Base-by-base conservation (phyloP, 768 basidiomycete species). In the Russula foetens region DNA sequence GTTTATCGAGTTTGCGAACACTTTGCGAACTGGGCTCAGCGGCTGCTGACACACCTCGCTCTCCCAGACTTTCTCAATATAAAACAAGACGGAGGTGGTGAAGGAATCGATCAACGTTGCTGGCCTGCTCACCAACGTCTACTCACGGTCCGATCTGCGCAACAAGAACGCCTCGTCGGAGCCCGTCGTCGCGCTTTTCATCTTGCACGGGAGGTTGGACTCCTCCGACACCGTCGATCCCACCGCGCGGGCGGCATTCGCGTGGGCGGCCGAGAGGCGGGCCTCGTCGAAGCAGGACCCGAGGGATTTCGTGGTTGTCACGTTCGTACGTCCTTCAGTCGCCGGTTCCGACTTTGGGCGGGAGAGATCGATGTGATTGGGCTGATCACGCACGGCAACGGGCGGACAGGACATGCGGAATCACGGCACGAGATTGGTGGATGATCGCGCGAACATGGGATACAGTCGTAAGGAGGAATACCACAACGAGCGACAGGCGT, bases 351-450 rank as follows among this genome's bases (percentile, higher is more conserved):
- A 33, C 31, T 33, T 33, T 33, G 14, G 39, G n/a, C n/a, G n/a
- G n/a, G n/a, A n/a, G n/a, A n/a, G n/a, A n/a, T n/a, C n/a, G n/a
- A n/a, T n/a, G n/a, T n/a, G n/a, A n/a, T n/a, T n/a, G n/a, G n/a
- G n/a, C n/a, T n/a, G n/a, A n/a, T n/a, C n/a, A n/a, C n/a, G n/a
- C n/a, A n/a, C n/a, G n/a, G n/a, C n/a, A n/a, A n/a, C n/a, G 23
- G 23, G 11, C 19, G 29, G 24, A 29, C 54, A 80, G 80, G 80
- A 83, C 53, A 80, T 82, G 58, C 68, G 81, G 19, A 83, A 83
- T 67, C 82, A 83, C 55, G 82, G 81, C 0, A 66, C 69, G 15
- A 65, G 81, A 19, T 48, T 71, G 15, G 72, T 78, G 3, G 72
- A 77, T 29, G 47, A 58, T 26, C 69, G 64, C 19, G 68, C 72